phyloP scores from a whole-genome alignment of 2,329 filamentous ascomycete species.

The Apiospora koreana region DNA sequence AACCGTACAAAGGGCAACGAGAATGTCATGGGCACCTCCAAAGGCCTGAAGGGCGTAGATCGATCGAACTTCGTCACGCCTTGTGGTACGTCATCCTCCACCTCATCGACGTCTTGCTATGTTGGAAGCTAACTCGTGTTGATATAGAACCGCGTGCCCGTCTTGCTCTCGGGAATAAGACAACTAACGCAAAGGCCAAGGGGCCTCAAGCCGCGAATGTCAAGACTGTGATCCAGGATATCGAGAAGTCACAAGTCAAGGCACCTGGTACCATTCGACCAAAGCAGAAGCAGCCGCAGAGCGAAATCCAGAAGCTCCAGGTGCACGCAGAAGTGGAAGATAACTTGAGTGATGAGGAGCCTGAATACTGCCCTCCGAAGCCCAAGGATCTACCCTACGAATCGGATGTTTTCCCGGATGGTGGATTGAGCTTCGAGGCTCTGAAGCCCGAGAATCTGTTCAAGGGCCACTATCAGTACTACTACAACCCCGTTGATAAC shows the following conservation, averaged over 20 bases:
- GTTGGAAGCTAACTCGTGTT: not conserved
- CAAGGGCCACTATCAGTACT: constrained; percentile 63
- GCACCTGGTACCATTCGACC: constrained; percentile 58
- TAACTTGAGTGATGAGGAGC: constrained; percentile 64
- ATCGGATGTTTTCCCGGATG: constrained; percentile 66
- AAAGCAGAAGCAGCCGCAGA: constrained; percentile 55
- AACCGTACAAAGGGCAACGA: constrained; percentile 58
- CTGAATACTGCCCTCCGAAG: constrained; percentile 86
- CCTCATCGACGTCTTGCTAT: not conserved
- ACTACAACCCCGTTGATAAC: constrained; percentile 65
- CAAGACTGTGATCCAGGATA: constrained; percentile 52
- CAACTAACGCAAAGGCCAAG: constrained; percentile 86
- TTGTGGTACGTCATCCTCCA: constrained; percentile 58
- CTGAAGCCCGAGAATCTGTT: constrained; percentile 60
- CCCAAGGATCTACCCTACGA: constrained; percentile 67
- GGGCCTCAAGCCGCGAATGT: constrained; percentile 66
- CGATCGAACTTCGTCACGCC: constrained; percentile 77
- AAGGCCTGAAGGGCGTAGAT: constrained; percentile 48
- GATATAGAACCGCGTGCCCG: constrained; percentile 65
- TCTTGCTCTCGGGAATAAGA: constrained; percentile 89
- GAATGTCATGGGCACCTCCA: constrained; percentile 50
- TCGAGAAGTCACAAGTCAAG: constrained; percentile 63
- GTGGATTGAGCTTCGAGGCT: constrained; percentile 56
- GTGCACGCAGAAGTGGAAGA: constrained; percentile 56
- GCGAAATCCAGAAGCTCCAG: constrained; percentile 61